These are phyloP conservation scores for Botrytis tulipae DNA, from an alignment of 2,329 filamentous ascomycete species.

Conservation along the genomic window DNA sequence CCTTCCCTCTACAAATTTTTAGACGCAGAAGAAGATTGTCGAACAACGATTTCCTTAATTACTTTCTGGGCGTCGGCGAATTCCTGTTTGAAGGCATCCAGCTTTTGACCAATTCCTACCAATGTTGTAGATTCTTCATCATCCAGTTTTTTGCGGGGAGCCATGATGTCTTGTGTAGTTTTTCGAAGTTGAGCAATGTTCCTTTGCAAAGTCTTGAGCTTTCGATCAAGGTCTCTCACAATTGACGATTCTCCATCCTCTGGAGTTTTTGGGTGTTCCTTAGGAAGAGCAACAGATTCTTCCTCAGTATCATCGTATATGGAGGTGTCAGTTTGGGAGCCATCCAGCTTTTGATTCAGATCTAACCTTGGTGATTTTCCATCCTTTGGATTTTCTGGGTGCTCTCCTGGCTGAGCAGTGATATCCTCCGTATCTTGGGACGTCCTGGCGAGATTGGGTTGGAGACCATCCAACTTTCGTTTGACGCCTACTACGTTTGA, in stretches of 20 bases:
- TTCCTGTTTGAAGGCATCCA: not conserved
- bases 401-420: not conserved
- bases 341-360: not conserved
- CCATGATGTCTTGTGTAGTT: not conserved
- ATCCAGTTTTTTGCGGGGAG: not conserved
- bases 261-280: not conserved
- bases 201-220: not conserved
- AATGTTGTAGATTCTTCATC: not conserved
- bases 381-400: not conserved
- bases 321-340: not conserved
- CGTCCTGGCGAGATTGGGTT: not conserved
- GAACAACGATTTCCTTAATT: not conserved
- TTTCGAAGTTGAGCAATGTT: not conserved
- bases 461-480: not conserved
- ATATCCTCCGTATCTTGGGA: not conserved
- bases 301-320: not conserved
- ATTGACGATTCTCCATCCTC: not conserved
- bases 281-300: not conserved
- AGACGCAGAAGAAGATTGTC: not conserved
- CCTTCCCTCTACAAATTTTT: not conserved
- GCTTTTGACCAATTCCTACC: not conserved
- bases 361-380: not conserved
- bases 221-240: not conserved
- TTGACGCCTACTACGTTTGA: not conserved
- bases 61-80: not conserved